A percentile compares a stretch with the other conserved stretches of the same genome.
These are phyloP conservation scores for Globisporangium echinulatum DNA, from an alignment of 352 stramenopile genomes.

Conservation along the genomic window DNA sequence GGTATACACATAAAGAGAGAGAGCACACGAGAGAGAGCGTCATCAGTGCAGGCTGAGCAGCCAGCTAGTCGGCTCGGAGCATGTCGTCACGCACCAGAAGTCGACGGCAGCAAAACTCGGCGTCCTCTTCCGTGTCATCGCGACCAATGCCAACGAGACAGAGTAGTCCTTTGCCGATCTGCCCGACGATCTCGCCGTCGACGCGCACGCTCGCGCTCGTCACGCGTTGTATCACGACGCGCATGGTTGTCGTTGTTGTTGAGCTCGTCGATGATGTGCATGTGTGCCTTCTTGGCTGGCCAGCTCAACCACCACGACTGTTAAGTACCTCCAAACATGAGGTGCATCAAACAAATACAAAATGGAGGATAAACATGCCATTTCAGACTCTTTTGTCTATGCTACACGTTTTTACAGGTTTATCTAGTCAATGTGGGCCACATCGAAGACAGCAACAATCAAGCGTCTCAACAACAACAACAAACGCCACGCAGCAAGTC, in stretches of 20 bases:
- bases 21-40: too few relatives aligned
- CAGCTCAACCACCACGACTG: too few relatives aligned
- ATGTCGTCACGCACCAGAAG: conserved; percentile 38
- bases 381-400: too few relatives aligned
- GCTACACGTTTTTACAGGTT: too few relatives aligned
- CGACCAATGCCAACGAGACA: conserved; percentile 74
- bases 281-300: background rate
- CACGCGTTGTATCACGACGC: conserved; percentile 76
- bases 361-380: too few relatives aligned
- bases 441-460: too few relatives aligned
- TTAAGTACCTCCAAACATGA: too few relatives aligned
- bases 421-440: too few relatives aligned
- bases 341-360: too few relatives aligned
- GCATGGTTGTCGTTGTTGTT: conserved; percentile 27
- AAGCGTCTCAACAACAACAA: background rate
- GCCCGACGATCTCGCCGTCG: conserved; percentile 61
- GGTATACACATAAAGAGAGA: background rate
- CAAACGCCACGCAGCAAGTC: background rate
- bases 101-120: conserved; percentile 74
- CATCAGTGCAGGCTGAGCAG: too few relatives aligned
- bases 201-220: conserved; percentile 74
- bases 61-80: too few relatives aligned
- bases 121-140: conserved; percentile 77
- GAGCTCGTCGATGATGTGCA: background rate
- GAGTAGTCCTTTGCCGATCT: conserved; percentile 71